A percentile compares a stretch with the other conserved stretches of the same genome.
These are phyloP conservation scores for Aspergillus piperis DNA, from an alignment of 2,329 filamentous ascomycete genomes.

Conservation along the genomic window DNA sequence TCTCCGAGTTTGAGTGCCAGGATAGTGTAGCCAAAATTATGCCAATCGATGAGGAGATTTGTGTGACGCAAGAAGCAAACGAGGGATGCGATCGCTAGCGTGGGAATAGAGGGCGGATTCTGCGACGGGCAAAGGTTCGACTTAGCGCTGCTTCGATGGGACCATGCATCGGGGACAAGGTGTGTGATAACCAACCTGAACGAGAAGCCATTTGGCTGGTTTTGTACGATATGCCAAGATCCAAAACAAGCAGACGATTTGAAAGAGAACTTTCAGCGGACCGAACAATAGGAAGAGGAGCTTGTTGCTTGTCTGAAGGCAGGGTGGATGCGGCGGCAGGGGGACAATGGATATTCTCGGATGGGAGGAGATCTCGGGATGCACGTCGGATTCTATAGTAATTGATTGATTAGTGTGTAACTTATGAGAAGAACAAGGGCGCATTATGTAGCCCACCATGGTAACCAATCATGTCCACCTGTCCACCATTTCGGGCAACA, in stretches of 20 bases:
- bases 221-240: slow-evolving; percentile 72
- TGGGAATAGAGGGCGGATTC: slow-evolving; percentile 95
- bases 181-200: slow-evolving; percentile 59
- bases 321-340: slow-evolving; percentile 66
- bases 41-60: slow-evolving; percentile 89
- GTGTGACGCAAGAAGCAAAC: slow-evolving; percentile 77
- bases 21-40: slow-evolving; percentile 97
- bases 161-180: not conserved
- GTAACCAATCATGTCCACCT: slow-evolving; percentile 86
- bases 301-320: slow-evolving; percentile 67
- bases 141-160: not conserved
- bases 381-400: slow-evolving; percentile 69
- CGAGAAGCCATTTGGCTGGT: slow-evolving; percentile 81
- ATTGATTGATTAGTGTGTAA: slow-evolving; percentile 11
- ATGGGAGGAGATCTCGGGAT: slow-evolving; percentile 73
- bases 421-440: not conserved
- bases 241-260: slow-evolving; percentile 70
- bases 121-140: slow-evolving; percentile 43
- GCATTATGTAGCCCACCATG: slow-evolving; percentile 57
- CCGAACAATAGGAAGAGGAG: slow-evolving; percentile 76
- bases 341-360: slow-evolving; percentile 70
- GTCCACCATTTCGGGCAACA: slow-evolving; percentile 76
- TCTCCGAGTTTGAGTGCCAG: slow-evolving; percentile 67
- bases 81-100: slow-evolving; percentile 72
- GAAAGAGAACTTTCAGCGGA: slow-evolving; percentile 83